Evolutionary conservation across 176 grass and related monocot genomes (phyloP).

Genomic region (Tillandsia fasciculata): DNA sequence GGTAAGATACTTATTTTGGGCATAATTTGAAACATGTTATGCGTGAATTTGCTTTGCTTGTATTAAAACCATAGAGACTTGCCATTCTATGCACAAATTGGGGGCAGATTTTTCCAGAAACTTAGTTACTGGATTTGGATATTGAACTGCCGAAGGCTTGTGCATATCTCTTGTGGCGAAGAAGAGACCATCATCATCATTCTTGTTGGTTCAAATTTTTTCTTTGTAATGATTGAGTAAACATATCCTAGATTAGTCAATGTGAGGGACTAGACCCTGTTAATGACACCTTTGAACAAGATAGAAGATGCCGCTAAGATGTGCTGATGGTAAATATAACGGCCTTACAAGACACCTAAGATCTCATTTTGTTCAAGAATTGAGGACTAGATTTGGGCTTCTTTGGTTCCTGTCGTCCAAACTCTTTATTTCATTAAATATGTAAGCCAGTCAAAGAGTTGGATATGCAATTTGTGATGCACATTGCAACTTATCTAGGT

Average conservation of each 20-base stretch:
- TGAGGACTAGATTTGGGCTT: background rate
- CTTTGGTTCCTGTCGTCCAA: too few relatives aligned
- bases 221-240: background rate
- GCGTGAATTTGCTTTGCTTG: background rate
- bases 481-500: too few relatives aligned
- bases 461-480: too few relatives aligned
- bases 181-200: background rate
- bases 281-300: too few relatives aligned
- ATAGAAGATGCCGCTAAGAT: too few relatives aligned
- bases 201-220: background rate
- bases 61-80: background rate
- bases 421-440: too few relatives aligned
- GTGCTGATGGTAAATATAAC: too few relatives aligned
- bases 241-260: background rate
- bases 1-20: conserved; percentile 26
- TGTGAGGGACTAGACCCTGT: background rate
- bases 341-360: background rate
- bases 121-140: background rate
- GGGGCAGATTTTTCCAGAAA: too few relatives aligned
- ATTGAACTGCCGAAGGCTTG: background rate
- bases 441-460: too few relatives aligned
- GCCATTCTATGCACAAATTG: background rate
- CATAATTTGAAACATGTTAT: background rate
- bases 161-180: background rate
- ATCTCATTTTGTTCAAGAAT: background rate